Percentiles rank a stretch among this genome's conserved stretches.
These are phyloP conservation scores for Spathaspora girioi DNA, from an alignment of 805 yeast genomes.

Conservation along the genomic window DNA sequence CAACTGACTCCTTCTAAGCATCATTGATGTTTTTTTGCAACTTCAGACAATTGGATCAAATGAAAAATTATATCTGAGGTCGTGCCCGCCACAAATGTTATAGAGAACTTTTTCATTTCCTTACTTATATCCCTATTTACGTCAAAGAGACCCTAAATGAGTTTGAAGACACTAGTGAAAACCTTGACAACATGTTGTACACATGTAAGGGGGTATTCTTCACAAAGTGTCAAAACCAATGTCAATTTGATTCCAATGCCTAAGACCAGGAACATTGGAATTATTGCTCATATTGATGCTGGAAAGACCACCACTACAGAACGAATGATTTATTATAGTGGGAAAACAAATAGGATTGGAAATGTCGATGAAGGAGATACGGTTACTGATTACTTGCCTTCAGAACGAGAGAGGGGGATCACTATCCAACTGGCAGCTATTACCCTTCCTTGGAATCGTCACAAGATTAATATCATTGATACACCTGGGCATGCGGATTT, in stretches of 20 bases:
- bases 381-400: conserved; percentile 85
- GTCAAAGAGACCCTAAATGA: background rate
- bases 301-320: conserved; percentile 98
- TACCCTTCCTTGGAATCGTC: conserved; percentile 77
- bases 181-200: background rate
- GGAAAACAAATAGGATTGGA: conserved; percentile 76
- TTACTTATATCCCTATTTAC: background rate
- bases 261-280: conserved; percentile 80
- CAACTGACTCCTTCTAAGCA: background rate
- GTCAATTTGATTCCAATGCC: conserved; percentile 27
- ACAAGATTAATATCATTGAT: conserved; percentile 82
- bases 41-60: background rate
- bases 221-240: background rate
- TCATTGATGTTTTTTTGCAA: background rate
- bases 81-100: background rate
- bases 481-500: conserved; percentile 99
- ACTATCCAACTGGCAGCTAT: conserved; percentile 97
- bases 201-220: background rate
- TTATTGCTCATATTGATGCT: conserved; percentile 98
- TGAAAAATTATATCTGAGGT: background rate
- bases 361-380: conserved; percentile 97
- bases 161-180: background rate
- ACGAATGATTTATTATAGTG: conserved; percentile 87
- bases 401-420: conserved; percentile 89
- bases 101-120: background rate